Base-by-base conservation (phyloP, 2,329 filamentous ascomycete species). In the Grosmannia clavigera region DNA sequence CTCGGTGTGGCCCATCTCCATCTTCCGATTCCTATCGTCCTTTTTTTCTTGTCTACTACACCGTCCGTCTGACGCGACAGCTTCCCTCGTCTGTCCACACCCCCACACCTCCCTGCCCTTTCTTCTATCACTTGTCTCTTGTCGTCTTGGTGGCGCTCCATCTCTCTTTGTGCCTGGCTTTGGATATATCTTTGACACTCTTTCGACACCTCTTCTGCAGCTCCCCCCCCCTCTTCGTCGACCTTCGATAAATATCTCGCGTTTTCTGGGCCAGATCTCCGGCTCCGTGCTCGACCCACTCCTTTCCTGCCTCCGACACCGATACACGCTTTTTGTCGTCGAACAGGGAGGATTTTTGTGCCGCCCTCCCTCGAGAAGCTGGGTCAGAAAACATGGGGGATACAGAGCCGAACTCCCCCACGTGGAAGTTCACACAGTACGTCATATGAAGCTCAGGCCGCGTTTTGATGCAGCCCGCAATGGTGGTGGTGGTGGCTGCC, bases 341-440 rank as follows among this genome's bases (percentile, higher is more conserved):
- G 56, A 25, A 55, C n/a, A 58, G 56, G 56, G 54, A 61, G 61
- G 57, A 57, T 33, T 43, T 54, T 59, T 35, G 58, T 59, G 40
- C 48, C 55, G n/a, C 54, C 35, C 35, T 43, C 54, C 35, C 22
- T 33, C 54, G 33, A 43, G 35, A 40, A 56, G 14, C 50, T 31
- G 60, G 61, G 59, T 61, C 63, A 63, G 64, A 64, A 72, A 77
- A 92, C 87, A 96, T 97, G 92, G 92, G 94, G 81, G 92, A 96
- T 84, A 88, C 87, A 80, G 91, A 95, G 79, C 82, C 88, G 78
- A 90, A 85, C 81, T 87, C 90, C 78, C 92, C 92, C 73, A 97
- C 92, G 78, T 97, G 92, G 92, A 97, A 97, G 82, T 97, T 97
- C 79, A 97, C 92, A 76, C 92, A 97, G 92, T 95, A 88, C 76